Conservation (phyloP, 768 basidiomycete species). For the Xerocomellus chrysenteron region DNA sequence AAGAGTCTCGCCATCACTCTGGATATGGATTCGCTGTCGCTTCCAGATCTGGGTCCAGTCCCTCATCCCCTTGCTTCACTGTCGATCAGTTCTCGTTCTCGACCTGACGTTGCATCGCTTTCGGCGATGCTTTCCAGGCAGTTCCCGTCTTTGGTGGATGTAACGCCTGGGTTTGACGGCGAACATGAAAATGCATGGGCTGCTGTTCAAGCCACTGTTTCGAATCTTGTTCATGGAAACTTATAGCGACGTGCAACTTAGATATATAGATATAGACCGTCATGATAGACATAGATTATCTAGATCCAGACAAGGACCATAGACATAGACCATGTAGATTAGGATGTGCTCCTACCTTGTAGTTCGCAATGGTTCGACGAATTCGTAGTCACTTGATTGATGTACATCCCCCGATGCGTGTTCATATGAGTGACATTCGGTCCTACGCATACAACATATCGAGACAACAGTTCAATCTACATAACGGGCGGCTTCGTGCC, state of each 20-base stretch:
- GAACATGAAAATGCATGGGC: conserved; percentile 35
- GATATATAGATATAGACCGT: conserved; percentile 4
- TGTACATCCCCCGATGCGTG: background rate
- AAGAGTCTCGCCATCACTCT: conserved; percentile 19
- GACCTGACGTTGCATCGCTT: conserved; percentile 27
- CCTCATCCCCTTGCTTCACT: conserved; percentile 32
- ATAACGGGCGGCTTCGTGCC: conserved; percentile 76
- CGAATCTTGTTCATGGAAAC: background rate
- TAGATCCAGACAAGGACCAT: background rate
- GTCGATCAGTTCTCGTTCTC: conserved; percentile 34
- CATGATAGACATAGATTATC: background rate
- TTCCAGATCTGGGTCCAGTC: background rate
- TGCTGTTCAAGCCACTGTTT: conserved; percentile 12
- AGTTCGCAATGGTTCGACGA: background rate
- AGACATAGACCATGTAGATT: background rate
- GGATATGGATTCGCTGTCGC: conserved; percentile 1
- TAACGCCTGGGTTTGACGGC: conserved; percentile 35
- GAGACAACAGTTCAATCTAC: conserved; percentile 34
- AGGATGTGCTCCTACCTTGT: background rate
- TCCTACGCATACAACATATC: conserved; percentile 14
- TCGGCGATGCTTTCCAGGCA: conserved; percentile 33
- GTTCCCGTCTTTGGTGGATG: conserved; percentile 40
- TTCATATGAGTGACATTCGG: conserved; percentile 4
- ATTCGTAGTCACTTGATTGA: background rate
- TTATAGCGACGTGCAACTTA: background rate